Evolutionary conservation across 768 basidiomycete genomes (phyloP).

Genomic region (Dictyophora rubrovolvata): DNA sequence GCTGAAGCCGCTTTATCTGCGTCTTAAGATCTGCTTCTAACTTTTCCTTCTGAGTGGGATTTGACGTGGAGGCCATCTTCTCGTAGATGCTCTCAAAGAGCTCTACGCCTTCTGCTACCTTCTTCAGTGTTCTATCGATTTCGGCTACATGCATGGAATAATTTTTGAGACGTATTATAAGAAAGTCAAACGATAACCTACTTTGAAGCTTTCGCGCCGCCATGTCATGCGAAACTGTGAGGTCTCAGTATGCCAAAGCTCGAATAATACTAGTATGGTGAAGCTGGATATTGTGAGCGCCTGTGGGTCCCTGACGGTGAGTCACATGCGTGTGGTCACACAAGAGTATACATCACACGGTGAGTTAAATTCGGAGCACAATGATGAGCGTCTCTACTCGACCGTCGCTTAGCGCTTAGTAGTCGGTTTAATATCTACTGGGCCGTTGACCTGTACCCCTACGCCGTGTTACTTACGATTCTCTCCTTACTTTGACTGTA

Average conservation of each 20-base stretch:
- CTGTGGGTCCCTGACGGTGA: neutral
- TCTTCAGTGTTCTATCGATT: slow-evolving; percentile 97
- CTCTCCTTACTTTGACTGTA: slow-evolving; percentile 11
- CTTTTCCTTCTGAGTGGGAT: slow-evolving; percentile 98
- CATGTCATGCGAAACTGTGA: slow-evolving; percentile 40
- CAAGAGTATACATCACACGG: neutral
- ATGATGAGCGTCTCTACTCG: neutral
- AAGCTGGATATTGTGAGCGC: slow-evolving; percentile 3
- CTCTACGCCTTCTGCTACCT: slow-evolving; percentile 92
- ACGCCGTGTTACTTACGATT: neutral
- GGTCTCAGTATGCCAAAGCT: slow-evolving; percentile 4
- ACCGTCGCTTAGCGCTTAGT: neutral
- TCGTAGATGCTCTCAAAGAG: slow-evolving; percentile 93
- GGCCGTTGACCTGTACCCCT: neutral
- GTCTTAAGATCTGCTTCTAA: slow-evolving; percentile 92
- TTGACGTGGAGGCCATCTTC: slow-evolving; percentile 94
- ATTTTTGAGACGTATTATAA: neutral
- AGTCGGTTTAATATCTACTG: neutral
- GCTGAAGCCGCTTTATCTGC: slow-evolving; percentile 93
- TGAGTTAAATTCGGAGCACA: neutral
- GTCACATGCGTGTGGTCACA: neutral
- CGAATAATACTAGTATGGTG: neutral
- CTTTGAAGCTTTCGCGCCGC: slow-evolving; percentile 88
- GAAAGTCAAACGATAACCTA: slow-evolving; percentile 20
- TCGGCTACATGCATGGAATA: slow-evolving; percentile 53